Conservation (phyloP, 495 filamentous ascomycete species). For the Cercophora sp. region DNA sequence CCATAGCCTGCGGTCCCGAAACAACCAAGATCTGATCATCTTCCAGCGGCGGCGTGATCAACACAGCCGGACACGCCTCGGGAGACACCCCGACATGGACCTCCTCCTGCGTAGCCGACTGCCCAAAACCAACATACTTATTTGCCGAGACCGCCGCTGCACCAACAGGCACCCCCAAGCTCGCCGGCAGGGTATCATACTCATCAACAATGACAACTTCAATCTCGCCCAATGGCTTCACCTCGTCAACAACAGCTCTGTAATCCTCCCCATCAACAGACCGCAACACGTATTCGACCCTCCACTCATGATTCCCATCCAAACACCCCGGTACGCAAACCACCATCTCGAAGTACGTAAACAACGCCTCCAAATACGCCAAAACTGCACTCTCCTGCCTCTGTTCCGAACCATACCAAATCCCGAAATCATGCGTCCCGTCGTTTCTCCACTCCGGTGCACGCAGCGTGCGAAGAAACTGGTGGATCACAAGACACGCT, state of each 20-base stretch:
- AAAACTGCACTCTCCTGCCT: conserved; percentile 13
- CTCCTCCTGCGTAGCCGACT: conserved; percentile 30
- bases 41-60: conserved; percentile 20
- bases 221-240: not conserved
- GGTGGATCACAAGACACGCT: conserved; percentile 20
- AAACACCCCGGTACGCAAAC: not conserved
- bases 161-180: conserved; percentile 15
- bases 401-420: conserved; percentile 22
- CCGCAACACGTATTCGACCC: conserved; percentile 4
- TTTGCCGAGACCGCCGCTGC: conserved; percentile 23
- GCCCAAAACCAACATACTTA: conserved; percentile 20
- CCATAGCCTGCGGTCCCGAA: conserved; percentile 17
- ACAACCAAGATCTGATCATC: conserved; percentile 16
- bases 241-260: not conserved
- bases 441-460: conserved; percentile 15
- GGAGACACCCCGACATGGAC: conserved; percentile 21
- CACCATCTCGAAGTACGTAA: conserved; percentile 15
- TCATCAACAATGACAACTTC: not conserved
- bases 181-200: conserved; percentile 2
- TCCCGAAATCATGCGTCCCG: conserved; percentile 20
- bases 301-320: conserved; percentile 4
- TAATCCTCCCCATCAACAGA: not conserved
- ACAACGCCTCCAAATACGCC: conserved; percentile 18
- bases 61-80: conserved; percentile 24
- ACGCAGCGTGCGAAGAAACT: conserved; percentile 18